Evolutionary conservation across 2,329 filamentous ascomycete species (phyloP).

Genomic region (Chrysoporthe austroafricana): DNA sequence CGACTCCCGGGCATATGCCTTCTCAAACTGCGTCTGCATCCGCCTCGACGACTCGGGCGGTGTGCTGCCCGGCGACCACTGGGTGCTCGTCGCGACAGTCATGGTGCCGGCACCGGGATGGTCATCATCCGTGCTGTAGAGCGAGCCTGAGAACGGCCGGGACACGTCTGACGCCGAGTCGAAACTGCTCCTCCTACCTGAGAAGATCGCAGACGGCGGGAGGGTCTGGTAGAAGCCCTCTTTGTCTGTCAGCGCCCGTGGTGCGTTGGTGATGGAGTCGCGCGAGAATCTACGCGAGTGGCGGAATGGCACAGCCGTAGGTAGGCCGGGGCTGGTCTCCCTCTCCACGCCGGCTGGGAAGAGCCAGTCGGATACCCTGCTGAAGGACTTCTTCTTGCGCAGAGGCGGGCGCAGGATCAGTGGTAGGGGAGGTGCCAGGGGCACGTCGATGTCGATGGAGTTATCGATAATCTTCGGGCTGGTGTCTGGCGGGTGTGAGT

Average conservation of each 20-base stretch:
- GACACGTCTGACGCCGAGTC: conserved; percentile 45
- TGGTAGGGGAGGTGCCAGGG: conserved; percentile 60
- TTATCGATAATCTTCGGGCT: conserved; percentile 26
- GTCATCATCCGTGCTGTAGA: conserved; percentile 52
- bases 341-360: conserved; percentile 45
- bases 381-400: conserved; percentile 70
- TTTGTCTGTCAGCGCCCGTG: conserved; percentile 52
- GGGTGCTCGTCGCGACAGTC: conserved; percentile 38
- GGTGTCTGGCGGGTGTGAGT: conserved; percentile 30
- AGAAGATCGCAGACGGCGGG: conserved; percentile 38
- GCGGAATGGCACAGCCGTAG: conserved; percentile 35
- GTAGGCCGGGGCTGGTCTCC: background rate
- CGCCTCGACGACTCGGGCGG: conserved; percentile 38
- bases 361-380: conserved; percentile 63
- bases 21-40: conserved; percentile 42
- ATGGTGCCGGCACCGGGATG: conserved; percentile 19
- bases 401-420: conserved; percentile 63
- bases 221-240: conserved; percentile 66
- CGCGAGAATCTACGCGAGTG: conserved; percentile 46
- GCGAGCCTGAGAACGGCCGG: conserved; percentile 45
- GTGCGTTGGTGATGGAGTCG: conserved; percentile 59
- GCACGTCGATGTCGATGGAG: conserved; percentile 39
- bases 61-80: conserved; percentile 52
- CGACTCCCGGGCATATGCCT: conserved; percentile 36
- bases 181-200: conserved; percentile 44